Evolutionary conservation across 2,329 filamentous ascomycete species (phyloP).

Genomic region (Fusarium stilboides): DNA sequence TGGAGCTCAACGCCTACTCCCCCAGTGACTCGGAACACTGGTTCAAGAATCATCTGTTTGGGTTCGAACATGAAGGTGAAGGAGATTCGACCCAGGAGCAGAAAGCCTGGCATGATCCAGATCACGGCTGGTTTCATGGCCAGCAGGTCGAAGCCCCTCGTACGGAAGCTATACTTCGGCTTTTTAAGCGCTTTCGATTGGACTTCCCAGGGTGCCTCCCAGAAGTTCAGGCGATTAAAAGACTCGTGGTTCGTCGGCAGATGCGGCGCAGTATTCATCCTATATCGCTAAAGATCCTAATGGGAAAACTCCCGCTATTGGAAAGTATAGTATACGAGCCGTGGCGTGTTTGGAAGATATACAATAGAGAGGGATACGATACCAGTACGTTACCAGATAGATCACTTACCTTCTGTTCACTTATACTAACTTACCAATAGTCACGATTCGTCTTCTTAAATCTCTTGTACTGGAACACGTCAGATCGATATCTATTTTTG

Average conservation of each 20-base stretch:
- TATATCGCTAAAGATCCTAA: not conserved
- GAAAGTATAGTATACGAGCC: slow-evolving; percentile 3
- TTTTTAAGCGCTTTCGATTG: not conserved
- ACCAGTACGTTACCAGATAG: too few relatives aligned
- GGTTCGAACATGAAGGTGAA: not conserved
- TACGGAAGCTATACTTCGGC: not conserved
- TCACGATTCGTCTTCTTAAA: too few relatives aligned
- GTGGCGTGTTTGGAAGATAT: not conserved
- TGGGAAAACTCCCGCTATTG: not conserved
- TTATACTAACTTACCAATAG: too few relatives aligned
- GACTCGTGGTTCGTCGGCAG: not conserved
- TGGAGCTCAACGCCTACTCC: slow-evolving; percentile 4
- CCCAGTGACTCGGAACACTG: not conserved
- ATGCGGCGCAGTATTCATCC: not conserved
- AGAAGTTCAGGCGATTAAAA: not conserved
- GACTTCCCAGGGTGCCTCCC: accelerated
- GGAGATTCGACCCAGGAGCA: not conserved
- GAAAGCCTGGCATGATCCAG: not conserved
- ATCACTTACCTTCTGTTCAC: too few relatives aligned
- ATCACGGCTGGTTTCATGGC: not conserved
- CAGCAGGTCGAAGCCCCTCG: not conserved
- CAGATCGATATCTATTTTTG: slow-evolving; percentile 3
- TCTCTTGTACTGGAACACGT: not conserved
- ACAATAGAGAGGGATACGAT: too few relatives aligned
- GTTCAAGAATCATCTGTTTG: slow-evolving; percentile 11